Evolutionary conservation across 2,329 filamentous ascomycete species (phyloP), one percentile per base, ranked within the genome.

Genomic region (Pezicula radicicola): DNA sequence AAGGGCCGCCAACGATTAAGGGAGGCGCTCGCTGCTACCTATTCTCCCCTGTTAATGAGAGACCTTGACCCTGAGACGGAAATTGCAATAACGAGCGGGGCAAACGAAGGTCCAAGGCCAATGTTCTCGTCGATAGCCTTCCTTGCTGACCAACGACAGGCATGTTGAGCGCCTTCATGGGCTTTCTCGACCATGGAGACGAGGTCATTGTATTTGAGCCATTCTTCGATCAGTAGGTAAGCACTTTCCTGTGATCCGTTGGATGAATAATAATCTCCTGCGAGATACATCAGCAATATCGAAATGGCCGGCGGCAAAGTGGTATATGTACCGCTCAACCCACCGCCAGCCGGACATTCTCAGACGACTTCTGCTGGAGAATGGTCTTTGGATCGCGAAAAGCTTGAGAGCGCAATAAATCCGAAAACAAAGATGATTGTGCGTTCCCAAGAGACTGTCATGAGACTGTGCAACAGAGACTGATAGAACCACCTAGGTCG

Each of bases 141-240:
- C n/a, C n/a, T n/a, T n/a, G n/a, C n/a, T n/a, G n/a, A n/a, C n/a
- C n/a, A n/a, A n/a, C n/a, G n/a, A n/a, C n/a, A 81, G 83, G 90
- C 63, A 97, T 97, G 90, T 78, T 99, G 59, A 93, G 89, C 66
- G 94, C 92, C 0, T 97, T 99, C 67, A 97, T 99, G 94, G 94
- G 83, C 3, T 99, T 99, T 63, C 85, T 99, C 53, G 94, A 99
- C 71, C 81, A 83, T 1, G 94, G 90, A 13, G 94, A 99, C 66
- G 94, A 99, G 71, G 94, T 97, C 59, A 97, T 99, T 60, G 83
- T 99, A 51, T 97, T 99, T 69, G 94, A 99, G 75, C 94, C 94
- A 12, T 99, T 97, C 74, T 99, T 97, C 68, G 94, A 99, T 72
- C 94, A 99, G 85, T 89, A 97, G n/a, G n/a, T n/a, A n/a, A n/a